A percentile compares a stretch with the other conserved stretches of the same genome.
Conservation (phyloP, 257 asterid genomes). For the Fraxinus excelsior region DNA sequence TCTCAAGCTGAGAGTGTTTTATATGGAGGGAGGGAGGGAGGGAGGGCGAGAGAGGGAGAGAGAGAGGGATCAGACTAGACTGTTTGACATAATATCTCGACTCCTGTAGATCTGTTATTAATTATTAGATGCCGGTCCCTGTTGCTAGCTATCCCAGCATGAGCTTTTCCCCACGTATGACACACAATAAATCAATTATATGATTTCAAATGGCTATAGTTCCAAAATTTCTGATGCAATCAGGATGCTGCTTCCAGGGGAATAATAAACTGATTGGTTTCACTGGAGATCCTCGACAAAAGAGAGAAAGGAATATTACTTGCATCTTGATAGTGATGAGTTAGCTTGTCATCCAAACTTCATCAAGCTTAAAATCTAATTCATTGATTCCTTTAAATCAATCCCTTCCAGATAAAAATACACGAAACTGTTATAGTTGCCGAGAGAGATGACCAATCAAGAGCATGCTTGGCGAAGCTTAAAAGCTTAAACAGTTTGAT, state of each 20-base stretch:
- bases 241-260: not conserved
- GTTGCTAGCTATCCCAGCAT: not conserved
- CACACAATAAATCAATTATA: not conserved
- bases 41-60: no score
- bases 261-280: no score
- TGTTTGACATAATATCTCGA: not conserved
- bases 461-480: not conserved
- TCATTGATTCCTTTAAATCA: not conserved
- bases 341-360: not conserved
- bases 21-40: not conserved
- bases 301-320: not conserved
- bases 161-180: not conserved
- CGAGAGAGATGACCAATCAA: conserved; percentile 9
- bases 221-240: not conserved
- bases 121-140: not conserved
- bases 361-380: not conserved
- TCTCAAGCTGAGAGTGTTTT: not conserved
- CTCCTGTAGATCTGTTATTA: not conserved
- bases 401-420: not conserved
- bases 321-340: not conserved
- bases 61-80: not conserved
- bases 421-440: not conserved
- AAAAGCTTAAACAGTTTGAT: not conserved
- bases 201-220: not conserved
- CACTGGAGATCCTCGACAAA: not conserved